Evolutionary conservation across 495 filamentous ascomycete genomes (phyloP).

Genomic region (Symbiotaphrina buchneri): DNA sequence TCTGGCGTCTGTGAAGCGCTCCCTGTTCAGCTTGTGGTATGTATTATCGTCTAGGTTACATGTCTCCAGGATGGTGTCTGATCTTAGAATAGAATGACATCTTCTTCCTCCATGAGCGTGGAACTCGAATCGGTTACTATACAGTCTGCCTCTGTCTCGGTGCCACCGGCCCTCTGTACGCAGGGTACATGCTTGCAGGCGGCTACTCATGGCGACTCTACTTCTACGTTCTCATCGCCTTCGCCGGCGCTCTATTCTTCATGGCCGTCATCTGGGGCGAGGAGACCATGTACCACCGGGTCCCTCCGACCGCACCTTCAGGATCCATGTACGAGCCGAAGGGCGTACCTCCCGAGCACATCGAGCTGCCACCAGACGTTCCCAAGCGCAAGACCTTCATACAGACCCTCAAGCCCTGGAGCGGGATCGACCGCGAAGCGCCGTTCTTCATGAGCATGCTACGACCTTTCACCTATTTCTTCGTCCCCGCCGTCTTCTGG

Average conservation of each 20-base stretch:
- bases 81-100: no score
- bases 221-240: constrained; percentile 42
- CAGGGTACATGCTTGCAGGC: constrained; percentile 39
- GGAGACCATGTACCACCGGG: constrained; percentile 32
- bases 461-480: constrained; percentile 27
- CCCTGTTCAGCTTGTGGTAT: no score
- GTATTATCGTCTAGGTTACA: no score
- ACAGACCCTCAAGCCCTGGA: constrained; percentile 19
- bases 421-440: constrained; percentile 17
- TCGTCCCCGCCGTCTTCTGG: constrained; percentile 33
- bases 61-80: no score
- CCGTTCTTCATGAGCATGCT: constrained; percentile 24
- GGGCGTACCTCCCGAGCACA: constrained; percentile 4
- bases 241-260: constrained; percentile 27
- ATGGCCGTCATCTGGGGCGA: constrained; percentile 38
- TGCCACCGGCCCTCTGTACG: constrained; percentile 31
- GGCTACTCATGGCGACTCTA: constrained; percentile 39
- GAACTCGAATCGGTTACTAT: constrained; percentile 33
- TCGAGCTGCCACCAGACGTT: no score
- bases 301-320: constrained; percentile 4
- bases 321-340: neutral
- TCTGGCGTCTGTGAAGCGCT: no score
- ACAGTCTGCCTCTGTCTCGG: constrained; percentile 40
- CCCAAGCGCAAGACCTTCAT: constrained; percentile 19
- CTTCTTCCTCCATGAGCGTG: constrained; percentile 39